These are phyloP conservation scores for Scedosporium dehoogii DNA, from an alignment of 2,329 filamentous ascomycete species.

Conservation along the genomic window DNA sequence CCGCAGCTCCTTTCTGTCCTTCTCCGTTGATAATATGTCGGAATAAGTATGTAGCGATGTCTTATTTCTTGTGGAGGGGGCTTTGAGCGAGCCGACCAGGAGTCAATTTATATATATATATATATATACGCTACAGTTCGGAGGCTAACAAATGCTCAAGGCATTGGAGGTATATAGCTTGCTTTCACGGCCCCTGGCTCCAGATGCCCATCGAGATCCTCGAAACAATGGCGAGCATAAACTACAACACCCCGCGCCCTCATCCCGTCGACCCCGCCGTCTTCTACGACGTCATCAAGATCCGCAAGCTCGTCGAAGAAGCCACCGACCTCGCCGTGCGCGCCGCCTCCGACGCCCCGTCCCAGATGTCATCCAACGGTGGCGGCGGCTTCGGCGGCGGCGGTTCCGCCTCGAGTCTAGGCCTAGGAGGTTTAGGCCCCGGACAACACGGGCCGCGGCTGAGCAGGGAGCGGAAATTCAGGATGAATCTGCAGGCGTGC, in stretches of 20 bases:
- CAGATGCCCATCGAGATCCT: conserved; percentile 70
- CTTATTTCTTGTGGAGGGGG: background rate
- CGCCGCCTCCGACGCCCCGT: conserved; percentile 63
- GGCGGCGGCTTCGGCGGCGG: conserved; percentile 26
- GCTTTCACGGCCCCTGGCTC: conserved; percentile 76
- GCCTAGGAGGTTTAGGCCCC: conserved; percentile 22
- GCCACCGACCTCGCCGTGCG: conserved; percentile 69
- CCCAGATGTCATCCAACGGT: conserved; percentile 49
- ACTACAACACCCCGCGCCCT: conserved; percentile 67
- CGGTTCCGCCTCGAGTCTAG: conserved; percentile 11
- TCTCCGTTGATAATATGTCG: conserved; percentile 6
- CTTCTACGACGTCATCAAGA: conserved; percentile 77
- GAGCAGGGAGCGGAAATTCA: conserved; percentile 65
- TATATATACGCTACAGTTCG: too few relatives aligned
- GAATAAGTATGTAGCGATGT: conserved; percentile 2
- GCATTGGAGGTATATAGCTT: conserved; percentile 78
- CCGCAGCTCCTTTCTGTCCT: background rate
- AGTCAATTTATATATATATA: background rate
- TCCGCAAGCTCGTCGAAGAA: conserved; percentile 69
- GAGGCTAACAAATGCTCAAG: conserved; percentile 28
- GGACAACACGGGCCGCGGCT: conserved; percentile 54
- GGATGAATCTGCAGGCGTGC: conserved; percentile 72
- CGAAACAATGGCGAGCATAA: conserved; percentile 67
- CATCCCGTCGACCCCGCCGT: conserved; percentile 69
- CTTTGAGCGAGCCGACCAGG: background rate